A percentile compares a stretch with the other conserved stretches of the same genome.
phyloP scores from a whole-genome alignment of 2,329 filamentous ascomycete genomes.

The Fusarium praegraminearum region DNA sequence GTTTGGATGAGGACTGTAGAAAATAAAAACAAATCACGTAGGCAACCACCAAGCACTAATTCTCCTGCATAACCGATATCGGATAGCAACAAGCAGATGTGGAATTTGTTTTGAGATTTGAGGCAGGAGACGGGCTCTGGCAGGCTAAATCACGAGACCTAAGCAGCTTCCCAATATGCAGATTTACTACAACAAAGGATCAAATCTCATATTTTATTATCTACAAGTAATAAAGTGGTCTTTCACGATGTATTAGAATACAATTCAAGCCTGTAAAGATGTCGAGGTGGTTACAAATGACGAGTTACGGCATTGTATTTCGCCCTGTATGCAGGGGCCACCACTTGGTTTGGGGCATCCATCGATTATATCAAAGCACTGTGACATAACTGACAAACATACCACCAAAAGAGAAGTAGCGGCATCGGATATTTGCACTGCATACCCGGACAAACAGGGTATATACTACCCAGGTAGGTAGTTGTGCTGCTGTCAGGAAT shows the following conservation, averaged over 20 bases:
- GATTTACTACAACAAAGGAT: background rate
- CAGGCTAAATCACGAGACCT: slow-evolving; percentile 2
- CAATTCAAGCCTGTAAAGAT: background rate
- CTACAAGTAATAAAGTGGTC: too few relatives aligned
- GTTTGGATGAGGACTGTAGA: background rate
- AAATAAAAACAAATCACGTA: slow-evolving; percentile 15
- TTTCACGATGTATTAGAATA: background rate
- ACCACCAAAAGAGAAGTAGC: background rate
- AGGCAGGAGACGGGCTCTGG: slow-evolving; percentile 3
- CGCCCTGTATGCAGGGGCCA: background rate
- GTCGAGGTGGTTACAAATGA: background rate
- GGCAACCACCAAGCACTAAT: background rate
- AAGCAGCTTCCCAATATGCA: background rate
- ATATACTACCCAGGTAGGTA: too few relatives aligned
- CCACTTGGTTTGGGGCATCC: background rate
- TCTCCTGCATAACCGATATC: background rate
- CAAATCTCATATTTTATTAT: background rate
- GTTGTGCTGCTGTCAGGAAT: background rate
- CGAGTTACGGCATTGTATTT: slow-evolving; percentile 1
- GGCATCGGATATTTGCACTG: background rate
- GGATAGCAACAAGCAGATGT: background rate
- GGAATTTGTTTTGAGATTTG: slow-evolving; percentile 5
- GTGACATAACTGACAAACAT: background rate
- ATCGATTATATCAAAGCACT: background rate
- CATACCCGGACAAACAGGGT: background rate